These are phyloP conservation scores for Hordeum pubiflorum DNA, from an alignment of 202 grass and related monocot genomes.

Conservation along the genomic window DNA sequence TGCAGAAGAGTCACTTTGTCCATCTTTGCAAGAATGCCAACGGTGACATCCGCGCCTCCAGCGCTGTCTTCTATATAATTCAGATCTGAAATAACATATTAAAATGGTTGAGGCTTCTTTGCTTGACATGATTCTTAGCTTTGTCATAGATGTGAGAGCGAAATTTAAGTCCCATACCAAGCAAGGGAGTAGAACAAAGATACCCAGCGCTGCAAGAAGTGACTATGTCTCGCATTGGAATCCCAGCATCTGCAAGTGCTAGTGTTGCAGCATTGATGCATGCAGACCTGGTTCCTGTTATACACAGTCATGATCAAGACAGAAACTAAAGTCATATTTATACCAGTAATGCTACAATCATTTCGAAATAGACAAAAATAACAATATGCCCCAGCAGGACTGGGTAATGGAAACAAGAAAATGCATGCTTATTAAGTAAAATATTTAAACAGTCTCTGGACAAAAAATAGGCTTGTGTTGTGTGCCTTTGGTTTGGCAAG, in stretches of 20 bases:
- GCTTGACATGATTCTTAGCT: neutral
- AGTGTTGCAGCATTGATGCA: constrained; percentile 98
- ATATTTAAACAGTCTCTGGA: neutral
- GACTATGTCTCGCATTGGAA: constrained; percentile 90
- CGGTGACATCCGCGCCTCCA: constrained; percentile 69
- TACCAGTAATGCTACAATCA: neutral
- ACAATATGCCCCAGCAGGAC: neutral
- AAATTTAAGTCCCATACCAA: constrained; percentile 39
- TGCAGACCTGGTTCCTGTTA: constrained; percentile 82
- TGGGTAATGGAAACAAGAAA: neutral
- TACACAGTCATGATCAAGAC: constrained; percentile 12
- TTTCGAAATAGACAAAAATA: constrained; percentile 1
- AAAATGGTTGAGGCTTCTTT: constrained; percentile 7
- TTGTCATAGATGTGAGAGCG: neutral
- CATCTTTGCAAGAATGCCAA: constrained; percentile 68
- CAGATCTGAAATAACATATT: constrained; percentile 38
- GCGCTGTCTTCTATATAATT: constrained; percentile 77
- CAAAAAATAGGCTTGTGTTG: neutral
- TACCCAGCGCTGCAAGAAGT: constrained; percentile 94
- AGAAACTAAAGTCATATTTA: neutral
- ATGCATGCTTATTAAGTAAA: neutral
- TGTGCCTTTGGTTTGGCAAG: neutral
- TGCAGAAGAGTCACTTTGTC: constrained; percentile 79
- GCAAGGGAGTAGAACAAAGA: constrained; percentile 86
- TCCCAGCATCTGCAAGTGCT: constrained; percentile 88